Evolutionary conservation across 352 stramenopile genomes (phyloP).

Genomic region (Peronosclerospora sorghi): DNA sequence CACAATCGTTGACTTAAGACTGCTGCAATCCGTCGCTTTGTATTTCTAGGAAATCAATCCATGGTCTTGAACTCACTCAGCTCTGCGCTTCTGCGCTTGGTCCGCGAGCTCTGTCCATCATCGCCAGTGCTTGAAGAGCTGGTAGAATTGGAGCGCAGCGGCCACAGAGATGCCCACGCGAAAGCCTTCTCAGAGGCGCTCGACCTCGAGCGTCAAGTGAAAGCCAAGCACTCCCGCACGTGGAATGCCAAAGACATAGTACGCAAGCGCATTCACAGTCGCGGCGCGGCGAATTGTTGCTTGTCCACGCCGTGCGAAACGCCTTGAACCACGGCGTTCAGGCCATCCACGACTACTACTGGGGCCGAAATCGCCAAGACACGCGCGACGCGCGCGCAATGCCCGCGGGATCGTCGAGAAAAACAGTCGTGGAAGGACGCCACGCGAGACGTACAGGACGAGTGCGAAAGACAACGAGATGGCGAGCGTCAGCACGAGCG

Average conservation of each 20-base stretch:
- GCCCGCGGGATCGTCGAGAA: slow-evolving; percentile 29
- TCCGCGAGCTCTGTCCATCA: slow-evolving; percentile 29
- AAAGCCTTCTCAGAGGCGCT: slow-evolving; percentile 51
- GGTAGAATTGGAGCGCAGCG: slow-evolving; percentile 20
- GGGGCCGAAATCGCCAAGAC: slow-evolving; percentile 36
- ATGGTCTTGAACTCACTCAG: too few relatives aligned
- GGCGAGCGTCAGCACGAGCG: slow-evolving; percentile 22
- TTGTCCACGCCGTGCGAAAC: slow-evolving; percentile 54
- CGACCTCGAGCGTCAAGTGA: slow-evolving; percentile 26
- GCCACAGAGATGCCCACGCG: slow-evolving; percentile 32
- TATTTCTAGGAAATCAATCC: too few relatives aligned
- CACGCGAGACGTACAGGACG: slow-evolving; percentile 14
- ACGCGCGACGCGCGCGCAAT: slow-evolving; percentile 24
- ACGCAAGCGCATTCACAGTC: slow-evolving; percentile 55
- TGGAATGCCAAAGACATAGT: slow-evolving; percentile 68
- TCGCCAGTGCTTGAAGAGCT: slow-evolving; percentile 25
- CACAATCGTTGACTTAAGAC: too few relatives aligned
- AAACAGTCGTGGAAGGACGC: slow-evolving; percentile 24
- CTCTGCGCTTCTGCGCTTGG: slow-evolving; percentile 29
- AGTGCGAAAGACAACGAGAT: slow-evolving; percentile 20
- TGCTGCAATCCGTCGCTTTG: too few relatives aligned
- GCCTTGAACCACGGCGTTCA: slow-evolving; percentile 45
- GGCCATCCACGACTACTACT: slow-evolving; percentile 37
- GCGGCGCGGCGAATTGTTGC: slow-evolving; percentile 49
- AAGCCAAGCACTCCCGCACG: slow-evolving; percentile 47